Percentiles rank a stretch among this genome's conserved stretches.
phyloP scores from a whole-genome alignment of 2,329 filamentous ascomycete species.

The Sarocladium kiliense region DNA sequence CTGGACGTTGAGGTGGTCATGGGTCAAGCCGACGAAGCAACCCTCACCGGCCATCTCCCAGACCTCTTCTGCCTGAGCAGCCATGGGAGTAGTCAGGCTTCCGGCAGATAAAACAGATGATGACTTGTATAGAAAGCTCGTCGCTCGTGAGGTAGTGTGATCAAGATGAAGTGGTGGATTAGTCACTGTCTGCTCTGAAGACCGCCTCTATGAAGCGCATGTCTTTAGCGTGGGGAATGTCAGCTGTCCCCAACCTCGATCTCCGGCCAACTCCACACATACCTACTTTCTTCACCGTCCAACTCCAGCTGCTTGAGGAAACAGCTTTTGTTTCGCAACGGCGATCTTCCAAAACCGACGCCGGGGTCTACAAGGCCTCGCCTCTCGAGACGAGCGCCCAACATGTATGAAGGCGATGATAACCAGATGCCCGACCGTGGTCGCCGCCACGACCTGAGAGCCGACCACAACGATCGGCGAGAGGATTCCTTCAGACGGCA shows the following conservation, averaged over 20 bases:
- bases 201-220: too few species aligned
- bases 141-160: too few species aligned
- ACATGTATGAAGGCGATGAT: conserved; percentile 39
- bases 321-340: not conserved
- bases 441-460: conserved; percentile 13
- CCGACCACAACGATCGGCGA: conserved; percentile 21
- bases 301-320: not conserved
- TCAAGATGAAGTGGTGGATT: too few species aligned
- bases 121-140: too few species aligned
- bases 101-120: too few species aligned
- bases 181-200: too few species aligned
- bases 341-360: not conserved
- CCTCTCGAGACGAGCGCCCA: conserved; percentile 10
- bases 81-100: not conserved
- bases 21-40: conserved; percentile 66
- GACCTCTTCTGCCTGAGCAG: conserved; percentile 14
- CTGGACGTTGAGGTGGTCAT: conserved; percentile 52
- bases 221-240: too few species aligned
- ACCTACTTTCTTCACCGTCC: too few species aligned
- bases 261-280: not conserved
- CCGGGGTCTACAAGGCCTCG: not conserved
- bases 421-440: conserved; percentile 23
- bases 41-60: conserved; percentile 41
- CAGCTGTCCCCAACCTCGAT: too few species aligned
- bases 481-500: conserved; percentile 42